Conservation (phyloP, 176 grass and related monocot species). For the Musa acuminata region DNA sequence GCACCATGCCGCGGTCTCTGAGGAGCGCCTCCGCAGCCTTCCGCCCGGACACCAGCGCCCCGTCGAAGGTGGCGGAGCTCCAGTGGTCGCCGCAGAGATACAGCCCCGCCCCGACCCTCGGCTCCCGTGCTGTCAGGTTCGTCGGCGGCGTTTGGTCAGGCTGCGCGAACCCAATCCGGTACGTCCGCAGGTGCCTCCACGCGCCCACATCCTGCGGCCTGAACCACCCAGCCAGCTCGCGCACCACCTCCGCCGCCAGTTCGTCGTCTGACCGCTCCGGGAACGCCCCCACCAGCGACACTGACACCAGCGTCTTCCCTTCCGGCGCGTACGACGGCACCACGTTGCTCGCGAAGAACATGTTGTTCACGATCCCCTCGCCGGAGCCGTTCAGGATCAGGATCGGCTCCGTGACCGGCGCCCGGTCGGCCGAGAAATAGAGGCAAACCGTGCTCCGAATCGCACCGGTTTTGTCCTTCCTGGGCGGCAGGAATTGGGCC, state of each 20-base stretch:
- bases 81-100: conserved; percentile 90
- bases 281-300: conserved; percentile 62
- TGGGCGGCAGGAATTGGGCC: conserved; percentile 23
- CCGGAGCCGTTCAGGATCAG: conserved; percentile 89
- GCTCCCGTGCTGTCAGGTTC: conserved; percentile 39
- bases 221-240: conserved; percentile 72
- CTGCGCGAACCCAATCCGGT: conserved; percentile 86
- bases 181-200: conserved; percentile 77
- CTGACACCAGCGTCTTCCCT: conserved; percentile 68
- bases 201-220: conserved; percentile 34
- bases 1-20: conserved; percentile 16
- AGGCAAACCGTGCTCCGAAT: conserved; percentile 69
- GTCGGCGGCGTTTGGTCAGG: conserved; percentile 91
- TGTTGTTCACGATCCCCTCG: conserved; percentile 91
- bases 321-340: conserved; percentile 72
- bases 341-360: conserved; percentile 94
- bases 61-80: conserved; percentile 90
- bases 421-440: conserved; percentile 60
- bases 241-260: conserved; percentile 48
- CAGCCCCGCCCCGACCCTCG: conserved; percentile 39
- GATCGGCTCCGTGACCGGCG: conserved; percentile 53
- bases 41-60: conserved; percentile 67
- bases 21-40: conserved; percentile 58
- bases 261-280: conserved; percentile 40
- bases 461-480: conserved; percentile 25